phyloP scores from a whole-genome alignment of 2,329 filamentous ascomycete genomes.

The Penicillium sp. region DNA sequence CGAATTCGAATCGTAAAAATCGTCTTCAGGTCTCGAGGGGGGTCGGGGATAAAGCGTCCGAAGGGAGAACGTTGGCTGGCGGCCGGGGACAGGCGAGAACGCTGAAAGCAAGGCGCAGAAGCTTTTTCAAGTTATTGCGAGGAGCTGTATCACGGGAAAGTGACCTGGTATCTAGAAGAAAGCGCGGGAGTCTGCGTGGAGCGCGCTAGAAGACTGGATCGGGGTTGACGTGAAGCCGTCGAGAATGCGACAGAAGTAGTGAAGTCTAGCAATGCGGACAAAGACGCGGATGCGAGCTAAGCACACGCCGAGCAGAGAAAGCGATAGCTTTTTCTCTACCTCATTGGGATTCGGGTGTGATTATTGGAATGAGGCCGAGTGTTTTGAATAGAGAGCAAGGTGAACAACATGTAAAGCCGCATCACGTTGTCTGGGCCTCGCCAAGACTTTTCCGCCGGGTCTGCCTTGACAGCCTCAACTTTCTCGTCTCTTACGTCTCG shows the following conservation, averaged over 20 bases:
- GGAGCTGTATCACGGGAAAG: neutral
- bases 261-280: constrained; percentile 14
- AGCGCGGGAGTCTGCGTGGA: neutral
- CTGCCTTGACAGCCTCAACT: constrained; percentile 15
- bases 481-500: constrained; percentile 4
- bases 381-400: neutral
- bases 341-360: neutral
- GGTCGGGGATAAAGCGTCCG: neutral
- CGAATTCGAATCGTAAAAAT: constrained; percentile 6
- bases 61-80: constrained; percentile 6
- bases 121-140: neutral
- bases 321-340: neutral
- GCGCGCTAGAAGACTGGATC: neutral
- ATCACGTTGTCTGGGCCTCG: constrained; percentile 8
- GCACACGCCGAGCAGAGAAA: neutral
- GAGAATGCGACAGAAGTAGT: constrained; percentile 12
- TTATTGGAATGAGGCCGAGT: neutral
- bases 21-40: neutral
- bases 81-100: constrained; percentile 12
- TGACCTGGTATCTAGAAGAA: neutral
- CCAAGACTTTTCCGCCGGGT: constrained; percentile 23
- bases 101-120: constrained; percentile 11
- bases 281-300: constrained; percentile 3
- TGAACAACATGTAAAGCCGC: neutral
- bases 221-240: neutral